Base-by-base conservation (phyloP, 257 asterid species). In the Anisodus acutangulus region DNA sequence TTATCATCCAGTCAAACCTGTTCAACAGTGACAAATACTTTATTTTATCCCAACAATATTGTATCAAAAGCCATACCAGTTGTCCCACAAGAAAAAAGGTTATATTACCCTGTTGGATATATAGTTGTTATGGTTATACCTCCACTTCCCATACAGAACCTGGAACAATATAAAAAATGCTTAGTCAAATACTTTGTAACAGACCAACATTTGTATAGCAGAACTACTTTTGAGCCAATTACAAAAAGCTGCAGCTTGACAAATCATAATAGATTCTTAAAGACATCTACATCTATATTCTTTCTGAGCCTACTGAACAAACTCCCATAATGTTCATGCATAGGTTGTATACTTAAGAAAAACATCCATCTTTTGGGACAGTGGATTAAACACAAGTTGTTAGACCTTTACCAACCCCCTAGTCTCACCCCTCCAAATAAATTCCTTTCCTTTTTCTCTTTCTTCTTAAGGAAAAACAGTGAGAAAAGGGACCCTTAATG, bases 291-390 rank as follows among this genome's bases (percentile, higher is more conserved):
- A 26, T 76, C 26, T 7, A 76, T 76, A 76, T 76, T 76, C 81
- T 76, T 39, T 76, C 26, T 53, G 62, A 74, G 43, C 19, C 9
- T 22, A 49, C 59, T 74, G 22, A 76, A 53, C 45, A 76, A 51
- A 22, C 62, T 76, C 81, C 81, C 49, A 76, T 39, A 68, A 15
- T 68, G 78, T 68, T 39, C 78, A 67, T 67, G 76, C 47, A 67
- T 67, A 67, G 22, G 22, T 67, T 67, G 47, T 13, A 35, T 13
- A 68, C 51, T 37, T 13, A 16, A 22, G 12, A n/a, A 8, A 67
- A 68, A 68, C 13, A 39, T 68, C 9, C 78, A 41, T 16, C 39
- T 62, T 69, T 69, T 39, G 31, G 5, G 13, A 39, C 78, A 39
- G 5, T 41, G 53, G 2, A 68, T 39, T 37, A 8, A 68, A 68